A percentile compares a stretch with the other conserved stretches of the same genome.
phyloP scores from a whole-genome alignment of 306 rosid species.

The Pterocarpus santalinus region DNA sequence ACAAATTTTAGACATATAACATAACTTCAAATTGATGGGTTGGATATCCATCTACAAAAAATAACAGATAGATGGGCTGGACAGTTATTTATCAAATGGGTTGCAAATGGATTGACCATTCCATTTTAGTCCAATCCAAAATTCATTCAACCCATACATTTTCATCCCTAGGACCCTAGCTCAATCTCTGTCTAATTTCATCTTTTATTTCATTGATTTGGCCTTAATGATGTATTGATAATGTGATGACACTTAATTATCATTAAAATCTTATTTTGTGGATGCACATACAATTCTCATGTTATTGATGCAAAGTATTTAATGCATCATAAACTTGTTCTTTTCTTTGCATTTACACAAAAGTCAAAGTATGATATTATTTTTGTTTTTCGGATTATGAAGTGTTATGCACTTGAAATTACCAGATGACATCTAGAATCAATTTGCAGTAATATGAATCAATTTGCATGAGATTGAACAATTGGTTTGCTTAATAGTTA shows the following conservation, averaged over 20 bases:
- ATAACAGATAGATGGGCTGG: too few relatives aligned
- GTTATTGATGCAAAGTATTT: constrained; percentile 9
- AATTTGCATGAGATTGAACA: neutral
- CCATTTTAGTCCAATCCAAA: too few relatives aligned
- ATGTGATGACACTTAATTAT: neutral
- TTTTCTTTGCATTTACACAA: neutral
- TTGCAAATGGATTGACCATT: too few relatives aligned
- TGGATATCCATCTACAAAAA: too few relatives aligned
- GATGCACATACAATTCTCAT: neutral
- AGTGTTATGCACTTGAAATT: neutral
- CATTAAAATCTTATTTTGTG: neutral
- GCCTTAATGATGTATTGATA: neutral
- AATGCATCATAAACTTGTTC: neutral
- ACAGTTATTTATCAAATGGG: too few relatives aligned
- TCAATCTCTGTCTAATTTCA: neutral
- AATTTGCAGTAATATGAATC: neutral
- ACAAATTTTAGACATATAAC: too few relatives aligned
- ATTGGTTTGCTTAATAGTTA: neutral
- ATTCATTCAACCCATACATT: too few relatives aligned
- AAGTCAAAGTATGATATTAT: neutral
- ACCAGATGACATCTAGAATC: neutral
- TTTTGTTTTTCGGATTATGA: neutral
- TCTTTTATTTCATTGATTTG: constrained; percentile 8
- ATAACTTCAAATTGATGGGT: too few relatives aligned
- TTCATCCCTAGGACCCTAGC: too few relatives aligned